Conservation (phyloP, 768 basidiomycete species). For the Clitopilus passeckerianus region DNA sequence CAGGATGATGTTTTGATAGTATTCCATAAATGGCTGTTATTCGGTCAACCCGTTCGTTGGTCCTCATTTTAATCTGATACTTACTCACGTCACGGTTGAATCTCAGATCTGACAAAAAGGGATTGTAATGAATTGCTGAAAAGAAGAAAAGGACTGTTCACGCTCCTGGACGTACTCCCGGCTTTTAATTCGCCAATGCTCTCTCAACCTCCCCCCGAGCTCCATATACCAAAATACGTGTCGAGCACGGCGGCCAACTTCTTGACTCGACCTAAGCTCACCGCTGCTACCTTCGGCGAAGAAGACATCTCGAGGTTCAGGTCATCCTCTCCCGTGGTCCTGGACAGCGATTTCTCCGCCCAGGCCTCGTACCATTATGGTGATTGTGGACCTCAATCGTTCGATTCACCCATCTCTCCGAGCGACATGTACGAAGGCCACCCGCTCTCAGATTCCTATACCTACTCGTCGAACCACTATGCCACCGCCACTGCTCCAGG, state of each 20-base stretch:
- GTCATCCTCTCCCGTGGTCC: background rate
- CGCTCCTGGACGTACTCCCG: constrained; percentile 1
- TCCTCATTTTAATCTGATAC: constrained; percentile 4
- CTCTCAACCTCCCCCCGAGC: constrained; percentile 16
- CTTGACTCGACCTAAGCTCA: constrained; percentile 17
- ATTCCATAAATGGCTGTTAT: constrained; percentile 23
- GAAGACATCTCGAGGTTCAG: constrained; percentile 4
- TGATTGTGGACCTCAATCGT: constrained; percentile 20
- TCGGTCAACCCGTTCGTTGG: constrained; percentile 14
- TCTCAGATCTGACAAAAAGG: constrained; percentile 24
- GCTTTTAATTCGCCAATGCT: constrained; percentile 19
- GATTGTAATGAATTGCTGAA: constrained; percentile 5
- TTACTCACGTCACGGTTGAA: constrained; percentile 28
- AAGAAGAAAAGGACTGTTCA: background rate
- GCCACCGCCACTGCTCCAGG: constrained; percentile 5
- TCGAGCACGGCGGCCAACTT: constrained; percentile 9
- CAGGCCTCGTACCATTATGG: constrained; percentile 14
- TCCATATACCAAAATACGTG: constrained; percentile 19
- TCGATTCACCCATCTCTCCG: constrained; percentile 25
- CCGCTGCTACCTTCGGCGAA: constrained; percentile 13
- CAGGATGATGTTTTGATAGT: constrained; percentile 13
- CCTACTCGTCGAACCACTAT: constrained; percentile 17
- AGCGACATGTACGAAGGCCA: constrained; percentile 25
- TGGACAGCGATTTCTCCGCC: constrained; percentile 1
- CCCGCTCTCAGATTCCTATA: constrained; percentile 12